A percentile compares a stretch with the other conserved stretches of the same genome.
Conservation (phyloP, 768 basidiomycete species). For the Bullera alba region DNA sequence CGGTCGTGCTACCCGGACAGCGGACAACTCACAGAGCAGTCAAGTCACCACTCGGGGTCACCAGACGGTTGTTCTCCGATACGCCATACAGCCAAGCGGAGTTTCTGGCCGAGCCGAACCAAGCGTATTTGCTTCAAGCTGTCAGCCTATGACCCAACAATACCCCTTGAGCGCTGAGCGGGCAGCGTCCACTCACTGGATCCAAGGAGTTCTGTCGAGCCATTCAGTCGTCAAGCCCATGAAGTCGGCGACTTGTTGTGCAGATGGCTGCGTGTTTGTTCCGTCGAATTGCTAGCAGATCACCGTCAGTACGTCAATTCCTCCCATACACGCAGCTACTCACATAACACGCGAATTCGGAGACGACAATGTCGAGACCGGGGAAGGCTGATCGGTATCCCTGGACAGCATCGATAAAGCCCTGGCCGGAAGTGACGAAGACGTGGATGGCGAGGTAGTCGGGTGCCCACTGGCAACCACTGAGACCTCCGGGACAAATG, state of each 20-base stretch:
- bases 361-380: background rate
- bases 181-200: background rate
- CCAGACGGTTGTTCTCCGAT: background rate
- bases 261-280: background rate
- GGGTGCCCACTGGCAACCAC: conserved; percentile 1
- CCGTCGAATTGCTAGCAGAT: too few species aligned
- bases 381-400: background rate
- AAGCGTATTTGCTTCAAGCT: conserved; percentile 3
- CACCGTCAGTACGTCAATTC: too few species aligned
- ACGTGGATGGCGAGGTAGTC: conserved; percentile 6
- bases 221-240: background rate
- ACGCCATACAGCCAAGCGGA: conserved; percentile 2
- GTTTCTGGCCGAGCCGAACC: conserved; percentile 4
- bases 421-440: background rate
- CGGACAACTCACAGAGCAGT: conserved; percentile 2
- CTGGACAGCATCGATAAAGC: conserved; percentile 1
- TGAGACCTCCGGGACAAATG: conserved; percentile 1
- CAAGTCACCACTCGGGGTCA: background rate
- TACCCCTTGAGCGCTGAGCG: background rate
- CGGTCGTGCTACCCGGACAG: background rate
- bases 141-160: background rate
- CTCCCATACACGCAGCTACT: background rate
- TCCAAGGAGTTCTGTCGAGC: background rate
- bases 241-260: background rate
- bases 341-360: conserved; percentile 2